Conservation (phyloP, 257 asterid genomes). For the Plantago ovata region DNA sequence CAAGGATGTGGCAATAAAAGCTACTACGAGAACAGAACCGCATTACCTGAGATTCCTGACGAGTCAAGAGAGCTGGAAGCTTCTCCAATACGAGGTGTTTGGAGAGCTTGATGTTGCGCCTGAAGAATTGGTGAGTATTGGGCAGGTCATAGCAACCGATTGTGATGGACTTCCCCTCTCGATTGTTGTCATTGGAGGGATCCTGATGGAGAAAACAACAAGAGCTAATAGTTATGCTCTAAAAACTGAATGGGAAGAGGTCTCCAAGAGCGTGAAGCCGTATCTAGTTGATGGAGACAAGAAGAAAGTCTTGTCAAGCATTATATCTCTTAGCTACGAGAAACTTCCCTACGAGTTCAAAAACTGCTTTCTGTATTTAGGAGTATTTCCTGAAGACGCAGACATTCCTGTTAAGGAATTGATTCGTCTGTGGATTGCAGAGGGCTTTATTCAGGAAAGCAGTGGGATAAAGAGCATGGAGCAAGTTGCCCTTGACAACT, state of each 20-base stretch:
- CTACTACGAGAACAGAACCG: background rate
- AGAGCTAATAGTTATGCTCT: background rate
- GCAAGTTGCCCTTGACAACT: background rate
- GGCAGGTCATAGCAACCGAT: background rate
- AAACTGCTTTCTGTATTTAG: constrained; percentile 3
- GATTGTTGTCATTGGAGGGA: constrained; percentile 6
- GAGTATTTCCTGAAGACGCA: constrained; percentile 6
- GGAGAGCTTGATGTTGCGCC: background rate
- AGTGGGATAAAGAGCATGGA: background rate
- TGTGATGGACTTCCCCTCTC: constrained; percentile 9
- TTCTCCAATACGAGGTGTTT: constrained; percentile 2
- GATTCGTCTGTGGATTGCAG: constrained; percentile 7
- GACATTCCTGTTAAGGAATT: constrained; percentile 1
- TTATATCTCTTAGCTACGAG: background rate
- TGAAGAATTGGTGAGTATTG: background rate
- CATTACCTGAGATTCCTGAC: background rate
- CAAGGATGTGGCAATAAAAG: background rate
- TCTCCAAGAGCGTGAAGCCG: background rate
- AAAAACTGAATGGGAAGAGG: background rate
- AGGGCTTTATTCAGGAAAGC: background rate
- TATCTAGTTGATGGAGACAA: constrained; percentile 4
- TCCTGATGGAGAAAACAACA: background rate
- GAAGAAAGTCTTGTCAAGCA: background rate
- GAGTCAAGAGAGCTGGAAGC: background rate
- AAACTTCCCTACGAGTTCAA: background rate